Base-by-base conservation (phyloP, 805 yeast genomes). In the Lipomyces yamadae region DNA sequence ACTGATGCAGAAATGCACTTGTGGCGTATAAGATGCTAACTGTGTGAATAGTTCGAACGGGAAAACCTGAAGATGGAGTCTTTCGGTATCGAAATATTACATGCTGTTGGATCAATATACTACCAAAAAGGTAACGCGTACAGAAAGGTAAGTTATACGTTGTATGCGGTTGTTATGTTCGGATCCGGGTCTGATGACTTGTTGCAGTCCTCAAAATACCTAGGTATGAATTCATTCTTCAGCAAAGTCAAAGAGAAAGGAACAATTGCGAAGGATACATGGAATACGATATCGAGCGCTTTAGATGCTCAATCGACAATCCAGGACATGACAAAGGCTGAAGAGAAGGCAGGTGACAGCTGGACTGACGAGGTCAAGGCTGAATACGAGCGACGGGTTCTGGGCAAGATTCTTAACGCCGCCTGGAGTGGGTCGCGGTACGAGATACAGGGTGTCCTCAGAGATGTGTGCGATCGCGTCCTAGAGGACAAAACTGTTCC, bases 341-440 rank as follows among this genome's bases (percentile, higher is more conserved):
- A 90, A 75, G 91, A 88, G 66, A 84, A 82, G 35, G 86, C 81
- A 0, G 85, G 84, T 32, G 83, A 80, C 62, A 80, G 80, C 56
- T 77, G 82, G 79, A 85, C 85, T 56, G 85, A 86, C 5, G 89
- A 84, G 63, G 84, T 85, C 73, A 84, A 86, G 69, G 92, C 88
- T 1, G 95, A 92, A 75, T 85, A 90, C 79, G 97, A 94, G 74
- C 84, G 92, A 60, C 80, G 85, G 64, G 84, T 94, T 69, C 87
- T 92, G 63, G 98, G 99, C 32, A 95, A 94, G 77, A 85, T 95
- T 30, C 82, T 95, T 60, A 94, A 95, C 6, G 92, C 97, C 0
- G 96, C 97, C 24, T 95, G 99, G 99, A 90, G 91, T 30, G 91
- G 96, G 52, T 91, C 97, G 29, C 88, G 90, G 72, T 88, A 87